Evolutionary conservation across 306 rosid genomes (phyloP), one percentile per base, ranked within the genome.

Genomic region (Prunus fruticosa): DNA sequence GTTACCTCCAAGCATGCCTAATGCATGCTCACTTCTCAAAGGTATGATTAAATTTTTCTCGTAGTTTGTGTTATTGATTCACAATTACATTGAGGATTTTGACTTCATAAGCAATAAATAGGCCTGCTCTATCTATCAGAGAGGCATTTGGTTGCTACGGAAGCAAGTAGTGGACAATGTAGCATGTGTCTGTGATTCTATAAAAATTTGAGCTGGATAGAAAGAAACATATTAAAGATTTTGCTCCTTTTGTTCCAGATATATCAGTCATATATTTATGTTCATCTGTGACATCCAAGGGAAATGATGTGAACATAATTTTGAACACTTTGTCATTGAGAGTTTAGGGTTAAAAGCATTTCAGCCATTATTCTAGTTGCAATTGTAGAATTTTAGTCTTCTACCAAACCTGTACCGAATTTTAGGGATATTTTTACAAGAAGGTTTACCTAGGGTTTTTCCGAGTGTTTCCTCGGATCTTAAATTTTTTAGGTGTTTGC

Each of bases 11-110:
- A 89, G 97, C 99, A 66, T 95, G 99, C 91, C 83, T 95, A 79
- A 95, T 95, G 97, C 99, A 95, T 64, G 97, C 99, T 63, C 99
- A 95, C 90, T 95, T 95, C 80, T 88, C 97, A 58, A 95, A 95
- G 97, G 99, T 95, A 86, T 78, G 63, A 28, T 51, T 71, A 69
- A 74, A 63, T 76, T 52, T 81, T 79, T 53, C 83, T 12, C 30
- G 23, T 68, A 58, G 15, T 67, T 76, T 79, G 76, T 79, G 81
- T 67, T 69, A 28, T 62, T 60, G 76, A 73, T 69, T 46, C 58
- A 18, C 10, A 57, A 41, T 51, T 22, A 61, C 45, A 14, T 52
- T 73, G 73, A 67, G 76, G 32, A 75, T 69, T 47, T 64, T 79
- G 64, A 47, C 79, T 57, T 53, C 63, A 34, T 69, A 32, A 54